phyloP scores from a whole-genome alignment of 1,139 yeast genomes.

The Candida smagusa region DNA sequence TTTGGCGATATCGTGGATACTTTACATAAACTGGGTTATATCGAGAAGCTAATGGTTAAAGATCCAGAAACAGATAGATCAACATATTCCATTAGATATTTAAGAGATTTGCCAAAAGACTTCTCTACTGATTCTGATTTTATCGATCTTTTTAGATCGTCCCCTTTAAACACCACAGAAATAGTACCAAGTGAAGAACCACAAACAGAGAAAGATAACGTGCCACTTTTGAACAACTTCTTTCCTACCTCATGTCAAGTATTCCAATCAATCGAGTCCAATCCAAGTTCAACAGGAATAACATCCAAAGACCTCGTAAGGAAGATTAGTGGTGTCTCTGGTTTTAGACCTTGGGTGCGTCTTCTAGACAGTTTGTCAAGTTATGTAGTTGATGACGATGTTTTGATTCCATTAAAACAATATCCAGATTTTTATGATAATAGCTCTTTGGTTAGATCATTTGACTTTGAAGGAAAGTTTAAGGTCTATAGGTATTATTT shows the following conservation, averaged over 20 bases:
- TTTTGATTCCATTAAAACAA: constrained; percentile 20
- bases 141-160: constrained; percentile 12
- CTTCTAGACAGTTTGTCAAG: constrained; percentile 47
- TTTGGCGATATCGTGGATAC: constrained; percentile 52
- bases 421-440: constrained; percentile 22
- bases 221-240: constrained; percentile 39
- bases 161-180: constrained; percentile 10
- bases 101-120: constrained; percentile 49
- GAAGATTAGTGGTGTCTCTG: constrained; percentile 52
- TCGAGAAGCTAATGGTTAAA: constrained; percentile 57
- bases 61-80: constrained; percentile 45
- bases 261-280: constrained; percentile 40
- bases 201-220: neutral
- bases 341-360: constrained; percentile 47
- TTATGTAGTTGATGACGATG: constrained; percentile 24
- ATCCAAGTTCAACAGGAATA: constrained; percentile 44
- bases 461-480: constrained; percentile 70
- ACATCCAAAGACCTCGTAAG: constrained; percentile 54
- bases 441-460: constrained; percentile 51
- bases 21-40: constrained; percentile 49
- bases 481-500: constrained; percentile 71
- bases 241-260: constrained; percentile 67
- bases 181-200: neutral
- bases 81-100: constrained; percentile 58
- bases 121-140: constrained; percentile 23